phyloP scores from a whole-genome alignment of 805 yeast species.

The Ogataea henricii region DNA sequence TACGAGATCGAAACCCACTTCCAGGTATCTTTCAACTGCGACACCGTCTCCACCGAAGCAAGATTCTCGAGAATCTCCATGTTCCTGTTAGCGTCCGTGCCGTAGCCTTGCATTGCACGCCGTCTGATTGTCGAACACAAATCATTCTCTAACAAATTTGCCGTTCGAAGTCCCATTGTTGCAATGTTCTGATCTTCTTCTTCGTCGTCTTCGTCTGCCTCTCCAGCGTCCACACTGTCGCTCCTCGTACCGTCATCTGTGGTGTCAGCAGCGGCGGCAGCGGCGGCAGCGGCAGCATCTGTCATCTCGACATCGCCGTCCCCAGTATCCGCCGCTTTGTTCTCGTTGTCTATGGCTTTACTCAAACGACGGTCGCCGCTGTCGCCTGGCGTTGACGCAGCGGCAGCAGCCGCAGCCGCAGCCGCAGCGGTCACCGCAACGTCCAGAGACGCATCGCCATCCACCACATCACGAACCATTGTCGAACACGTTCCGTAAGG shows the following conservation, averaged over 20 bases:
- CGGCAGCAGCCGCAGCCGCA: background rate
- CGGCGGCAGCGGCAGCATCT: background rate
- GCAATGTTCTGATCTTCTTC: slow-evolving; percentile 6
- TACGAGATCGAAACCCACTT: slow-evolving; percentile 82
- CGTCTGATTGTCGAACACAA: slow-evolving; percentile 70
- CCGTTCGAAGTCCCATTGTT: slow-evolving; percentile 24
- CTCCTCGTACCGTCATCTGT: background rate
- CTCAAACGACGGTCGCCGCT: background rate
- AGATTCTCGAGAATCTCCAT: slow-evolving; percentile 57
- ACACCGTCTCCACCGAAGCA: slow-evolving; percentile 50
- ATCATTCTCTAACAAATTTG: slow-evolving; percentile 59
- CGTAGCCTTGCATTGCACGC: slow-evolving; percentile 75
- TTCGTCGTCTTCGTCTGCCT: slow-evolving; percentile 6
- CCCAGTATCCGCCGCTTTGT: background rate
- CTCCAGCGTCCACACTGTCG: background rate
- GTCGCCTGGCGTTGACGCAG: background rate
- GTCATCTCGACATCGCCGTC: background rate
- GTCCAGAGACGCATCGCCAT: slow-evolving; percentile 2
- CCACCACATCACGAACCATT: slow-evolving; percentile 38
- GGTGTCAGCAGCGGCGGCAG: background rate
- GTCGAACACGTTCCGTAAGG: slow-evolving; percentile 54
- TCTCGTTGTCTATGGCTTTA: background rate
- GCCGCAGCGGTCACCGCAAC: background rate
- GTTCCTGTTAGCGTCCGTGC: slow-evolving; percentile 65
- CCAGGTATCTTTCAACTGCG: slow-evolving; percentile 81